Base-by-base conservation (phyloP, 495 filamentous ascomycete genomes). In the Barbatosphaeria neglecta region DNA sequence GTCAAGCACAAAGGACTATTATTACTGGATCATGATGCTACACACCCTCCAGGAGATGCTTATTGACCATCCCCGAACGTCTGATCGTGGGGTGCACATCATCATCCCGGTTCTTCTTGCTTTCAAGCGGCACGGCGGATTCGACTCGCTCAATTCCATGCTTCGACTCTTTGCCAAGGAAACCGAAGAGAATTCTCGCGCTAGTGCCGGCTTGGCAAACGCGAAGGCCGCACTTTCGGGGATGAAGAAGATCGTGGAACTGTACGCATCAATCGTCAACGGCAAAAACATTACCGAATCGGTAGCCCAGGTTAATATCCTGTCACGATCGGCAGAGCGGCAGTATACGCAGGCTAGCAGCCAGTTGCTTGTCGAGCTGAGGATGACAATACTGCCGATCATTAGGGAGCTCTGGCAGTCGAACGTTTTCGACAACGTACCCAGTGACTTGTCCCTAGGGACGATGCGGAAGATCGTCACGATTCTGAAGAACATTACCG, bases 361-460 rank as follows among this genome's bases (percentile, higher is more conserved):
- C 6, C 92, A 97, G 56, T 84, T 97, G 46, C 59, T 95, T 10
- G 83, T 99, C 25, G 92, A 97, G 58, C 66, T 97, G 37, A 80
- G 90, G 39, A 79, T 86, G 69, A 75, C 82, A 23, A 78, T 96
- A 38, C 60, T 96, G n/a, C 86, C 88, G 1, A 80, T 84, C 45
- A 74, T 87, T 40, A 78, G 72, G 44, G 73, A 79, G 20, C 76
- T 96, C 45, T 99, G 93, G 93, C 74, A 82, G 46, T 90, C 87
- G 6, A 75, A 77, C 22, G 64, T 85, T n/a, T 73, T 85, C 17
- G 88, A 92, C 48, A 87, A 87, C 51, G 83, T 83, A 1, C 76
- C 84, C 17, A 81, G 78, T 22, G 67, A 75, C 15, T 80, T 83
- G 2, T 77, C 84, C 18, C 81, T 78, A 22, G 67, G 75, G 15